These are phyloP conservation scores for Saccharomyces uvarum DNA, from an alignment of 1,139 yeast genomes.

Conservation along the genomic window DNA sequence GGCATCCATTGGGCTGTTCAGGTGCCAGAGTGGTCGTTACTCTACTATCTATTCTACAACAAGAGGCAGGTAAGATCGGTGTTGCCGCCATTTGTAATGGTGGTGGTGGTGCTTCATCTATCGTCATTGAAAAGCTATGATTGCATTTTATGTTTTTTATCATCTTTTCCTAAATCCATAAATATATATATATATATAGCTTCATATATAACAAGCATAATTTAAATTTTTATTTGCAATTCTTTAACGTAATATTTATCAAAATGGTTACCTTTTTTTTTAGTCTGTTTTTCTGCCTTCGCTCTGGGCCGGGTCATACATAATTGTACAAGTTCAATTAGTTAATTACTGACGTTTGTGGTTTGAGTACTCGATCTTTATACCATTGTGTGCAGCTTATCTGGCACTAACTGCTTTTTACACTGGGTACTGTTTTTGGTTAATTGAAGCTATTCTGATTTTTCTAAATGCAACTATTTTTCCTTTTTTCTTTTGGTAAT, in stretches of 20 bases:
- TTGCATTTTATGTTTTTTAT: neutral
- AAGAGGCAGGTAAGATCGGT: conserved; percentile 84
- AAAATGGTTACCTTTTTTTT: neutral
- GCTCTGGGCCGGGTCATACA: neutral
- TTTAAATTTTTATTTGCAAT: neutral
- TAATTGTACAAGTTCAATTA: neutral
- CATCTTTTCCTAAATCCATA: neutral
- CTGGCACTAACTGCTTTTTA: neutral
- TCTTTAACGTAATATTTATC: neutral
- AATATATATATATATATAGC: neutral
- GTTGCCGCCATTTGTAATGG: conserved; percentile 96
- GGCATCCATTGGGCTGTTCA: conserved; percentile 95
- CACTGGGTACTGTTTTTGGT: neutral
- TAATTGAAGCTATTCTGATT: neutral
- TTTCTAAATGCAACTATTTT: neutral
- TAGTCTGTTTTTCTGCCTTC: neutral
- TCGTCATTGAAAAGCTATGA: conserved; percentile 52
- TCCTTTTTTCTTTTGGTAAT: neutral
- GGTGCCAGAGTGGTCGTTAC: conserved; percentile 95
- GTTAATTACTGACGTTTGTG: neutral
- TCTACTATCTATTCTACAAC: conserved; percentile 62
- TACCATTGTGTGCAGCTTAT: neutral
- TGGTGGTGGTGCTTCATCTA: conserved; percentile 95
- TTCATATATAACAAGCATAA: conserved; percentile 5
- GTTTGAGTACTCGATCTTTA: neutral